These are phyloP conservation scores for Leucosporidium yakuticum DNA, from an alignment of 768 basidiomycete genomes.

Conservation along the genomic window DNA sequence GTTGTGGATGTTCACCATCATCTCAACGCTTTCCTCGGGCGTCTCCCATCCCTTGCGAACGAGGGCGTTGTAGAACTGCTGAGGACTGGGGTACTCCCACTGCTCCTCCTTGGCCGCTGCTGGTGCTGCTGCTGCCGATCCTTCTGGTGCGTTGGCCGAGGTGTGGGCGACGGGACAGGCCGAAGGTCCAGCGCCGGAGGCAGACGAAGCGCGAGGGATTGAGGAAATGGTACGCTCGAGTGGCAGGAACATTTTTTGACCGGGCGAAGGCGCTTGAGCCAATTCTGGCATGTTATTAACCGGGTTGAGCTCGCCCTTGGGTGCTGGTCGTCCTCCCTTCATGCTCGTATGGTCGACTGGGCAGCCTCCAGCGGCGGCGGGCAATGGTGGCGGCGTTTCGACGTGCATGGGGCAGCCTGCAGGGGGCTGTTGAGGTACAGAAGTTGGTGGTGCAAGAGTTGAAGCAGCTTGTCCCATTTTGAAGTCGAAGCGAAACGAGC, in stretches of 20 bases:
- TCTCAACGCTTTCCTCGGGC: slow-evolving; percentile 89
- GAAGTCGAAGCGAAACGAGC: too few relatives aligned
- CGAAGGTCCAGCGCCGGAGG: slow-evolving; percentile 7
- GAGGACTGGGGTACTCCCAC: slow-evolving; percentile 97
- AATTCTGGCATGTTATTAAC: slow-evolving; percentile 85
- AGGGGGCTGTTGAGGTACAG: slow-evolving; percentile 33
- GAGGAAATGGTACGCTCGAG: slow-evolving; percentile 70
- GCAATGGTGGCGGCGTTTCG: background rate
- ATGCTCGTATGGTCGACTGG: background rate
- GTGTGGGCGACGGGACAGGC: slow-evolving; percentile 27
- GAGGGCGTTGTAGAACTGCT: slow-evolving; percentile 96
- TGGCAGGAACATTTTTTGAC: slow-evolving; percentile 59
- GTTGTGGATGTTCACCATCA: slow-evolving; percentile 97
- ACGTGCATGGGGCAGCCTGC: slow-evolving; percentile 41
- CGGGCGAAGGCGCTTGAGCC: slow-evolving; percentile 59
- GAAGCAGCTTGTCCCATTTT: slow-evolving; percentile 26
- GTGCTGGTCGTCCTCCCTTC: background rate
- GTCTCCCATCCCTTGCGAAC: slow-evolving; percentile 96
- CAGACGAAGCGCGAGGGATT: slow-evolving; percentile 59
- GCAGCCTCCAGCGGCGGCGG: slow-evolving; percentile 20
- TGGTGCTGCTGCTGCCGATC: slow-evolving; percentile 40
- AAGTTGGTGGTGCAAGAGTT: background rate
- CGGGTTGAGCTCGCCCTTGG: slow-evolving; percentile 51
- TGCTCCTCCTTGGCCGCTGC: slow-evolving; percentile 42
- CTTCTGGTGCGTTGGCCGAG: background rate